A percentile compares a stretch with the other conserved stretches of the same genome.
phyloP scores from a whole-genome alignment of 192 early-diverging fungal species.

The Coemansia sp. region DNA sequence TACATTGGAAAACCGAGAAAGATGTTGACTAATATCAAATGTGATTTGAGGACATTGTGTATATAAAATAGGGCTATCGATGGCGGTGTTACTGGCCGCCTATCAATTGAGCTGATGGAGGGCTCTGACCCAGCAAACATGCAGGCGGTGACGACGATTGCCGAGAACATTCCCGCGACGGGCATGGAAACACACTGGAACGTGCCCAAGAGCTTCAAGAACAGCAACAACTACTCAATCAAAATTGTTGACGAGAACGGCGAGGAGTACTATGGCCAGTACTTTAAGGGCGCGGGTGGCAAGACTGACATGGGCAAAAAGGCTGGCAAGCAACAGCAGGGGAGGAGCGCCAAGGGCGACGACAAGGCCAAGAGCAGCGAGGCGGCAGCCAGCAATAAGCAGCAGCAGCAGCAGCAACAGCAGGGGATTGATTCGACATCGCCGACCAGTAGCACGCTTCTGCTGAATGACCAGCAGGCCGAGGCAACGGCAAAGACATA shows the following conservation, averaged over 20 bases:
- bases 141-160: conserved; percentile 39
- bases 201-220: conserved; percentile 38
- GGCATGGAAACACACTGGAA: conserved; percentile 29
- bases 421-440: conserved; percentile 7
- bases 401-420: conserved; percentile 30
- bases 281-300: conserved; percentile 30
- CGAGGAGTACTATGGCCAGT: conserved; percentile 48
- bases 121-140: conserved; percentile 40
- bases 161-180: conserved; percentile 40
- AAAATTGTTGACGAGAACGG: conserved; percentile 44
- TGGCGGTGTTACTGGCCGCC: conserved; percentile 20
- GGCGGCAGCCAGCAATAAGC: too few relatives aligned
- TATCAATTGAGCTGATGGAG: conserved; percentile 51
- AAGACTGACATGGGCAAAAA: conserved; percentile 19
- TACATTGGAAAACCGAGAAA: too few relatives aligned
- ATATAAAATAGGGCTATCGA: conserved; percentile 20
- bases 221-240: conserved; percentile 48
- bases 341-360: too few relatives aligned
- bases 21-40: too few relatives aligned
- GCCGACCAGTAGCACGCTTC: conserved; percentile 10
- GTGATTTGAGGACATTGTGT: too few relatives aligned
- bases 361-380: too few relatives aligned
- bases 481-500: conserved; percentile 9
- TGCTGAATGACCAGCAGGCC: conserved; percentile 15
- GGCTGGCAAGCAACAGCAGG: too few relatives aligned